A percentile compares a stretch with the other conserved stretches of the same genome.
These are phyloP conservation scores for Suhomyces tanzawaensis DNA, from an alignment of 805 yeast species.

Conservation along the genomic window DNA sequence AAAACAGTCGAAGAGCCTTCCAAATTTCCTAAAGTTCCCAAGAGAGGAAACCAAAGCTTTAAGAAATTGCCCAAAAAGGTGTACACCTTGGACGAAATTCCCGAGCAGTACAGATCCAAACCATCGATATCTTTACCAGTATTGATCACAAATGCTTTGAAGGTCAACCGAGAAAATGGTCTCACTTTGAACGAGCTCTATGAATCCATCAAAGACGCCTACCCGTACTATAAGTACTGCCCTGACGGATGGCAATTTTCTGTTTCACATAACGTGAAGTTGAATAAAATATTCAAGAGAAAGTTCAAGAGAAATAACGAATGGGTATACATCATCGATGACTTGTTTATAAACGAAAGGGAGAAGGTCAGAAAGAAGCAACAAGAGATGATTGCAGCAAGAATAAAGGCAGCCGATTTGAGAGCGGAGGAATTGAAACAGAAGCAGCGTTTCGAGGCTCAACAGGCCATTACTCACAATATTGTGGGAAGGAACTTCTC, in stretches of 20 bases:
- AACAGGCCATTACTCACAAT: constrained; percentile 23
- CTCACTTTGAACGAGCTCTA: constrained; percentile 68
- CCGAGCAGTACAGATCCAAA: constrained; percentile 79
- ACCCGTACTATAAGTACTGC: constrained; percentile 89
- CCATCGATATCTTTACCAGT: constrained; percentile 82
- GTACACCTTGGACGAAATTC: constrained; percentile 80
- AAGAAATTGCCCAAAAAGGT: constrained; percentile 58
- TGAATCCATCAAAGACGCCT: constrained; percentile 79
- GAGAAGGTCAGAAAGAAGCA: constrained; percentile 63
- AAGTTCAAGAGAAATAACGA: constrained; percentile 80
- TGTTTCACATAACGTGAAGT: constrained; percentile 83
- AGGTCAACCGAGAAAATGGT: constrained; percentile 66
- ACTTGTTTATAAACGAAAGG: constrained; percentile 75
- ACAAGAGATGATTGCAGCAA: constrained; percentile 61
- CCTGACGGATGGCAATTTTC: constrained; percentile 98
- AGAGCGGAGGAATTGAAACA: constrained; percentile 50
- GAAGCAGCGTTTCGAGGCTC: constrained; percentile 39
- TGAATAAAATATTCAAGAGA: constrained; percentile 81
- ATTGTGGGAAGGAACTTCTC: constrained; percentile 23
- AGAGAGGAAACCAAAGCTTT: constrained; percentile 34
- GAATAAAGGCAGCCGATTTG: constrained; percentile 54
- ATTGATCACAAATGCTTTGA: constrained; percentile 74
- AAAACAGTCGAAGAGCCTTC: constrained; percentile 31
- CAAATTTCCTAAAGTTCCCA: constrained; percentile 33
- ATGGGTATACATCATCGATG: constrained; percentile 93